Evolutionary conservation across 2,329 filamentous ascomycete species (phyloP).

Genomic region (Berkeleyomyces rouxiae): DNA sequence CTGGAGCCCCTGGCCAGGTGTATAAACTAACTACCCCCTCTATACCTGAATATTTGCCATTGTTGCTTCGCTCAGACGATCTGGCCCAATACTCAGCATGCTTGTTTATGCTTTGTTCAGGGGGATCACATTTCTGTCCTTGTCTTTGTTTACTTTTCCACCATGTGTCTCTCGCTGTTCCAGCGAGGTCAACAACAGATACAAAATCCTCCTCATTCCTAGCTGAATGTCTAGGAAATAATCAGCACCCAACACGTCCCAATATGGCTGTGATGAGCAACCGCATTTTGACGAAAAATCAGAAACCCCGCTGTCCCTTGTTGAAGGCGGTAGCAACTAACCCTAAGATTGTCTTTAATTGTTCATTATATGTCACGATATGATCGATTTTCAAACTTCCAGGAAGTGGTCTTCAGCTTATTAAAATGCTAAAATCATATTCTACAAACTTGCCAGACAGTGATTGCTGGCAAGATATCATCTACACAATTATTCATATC

Average conservation of each 20-base stretch:
- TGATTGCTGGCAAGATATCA: neutral
- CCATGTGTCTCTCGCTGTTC: neutral
- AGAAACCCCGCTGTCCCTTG: too few species aligned
- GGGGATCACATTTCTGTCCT: neutral
- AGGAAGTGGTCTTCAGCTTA: too few species aligned
- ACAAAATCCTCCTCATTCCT: neutral
- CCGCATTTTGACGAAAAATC: neutral
- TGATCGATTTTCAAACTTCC: too few species aligned
- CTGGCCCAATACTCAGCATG: neutral
- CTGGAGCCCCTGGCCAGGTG: neutral
- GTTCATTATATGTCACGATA: too few species aligned
- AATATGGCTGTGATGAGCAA: neutral
- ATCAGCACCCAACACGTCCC: neutral
- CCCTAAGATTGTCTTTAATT: neutral
- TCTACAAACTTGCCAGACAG: too few species aligned
- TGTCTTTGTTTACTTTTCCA: neutral
- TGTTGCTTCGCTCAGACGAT: neutral
- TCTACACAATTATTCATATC: neutral
- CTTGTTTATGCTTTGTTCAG: neutral
- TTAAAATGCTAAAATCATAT: too few species aligned
- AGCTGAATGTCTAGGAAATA: neutral
- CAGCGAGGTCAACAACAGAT: neutral
- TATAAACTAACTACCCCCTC: neutral
- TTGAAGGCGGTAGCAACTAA: neutral
- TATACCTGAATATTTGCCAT: neutral